Evolutionary conservation across 148 eudicot genomes (phyloP).

Genomic region (Agrostemma githago): DNA sequence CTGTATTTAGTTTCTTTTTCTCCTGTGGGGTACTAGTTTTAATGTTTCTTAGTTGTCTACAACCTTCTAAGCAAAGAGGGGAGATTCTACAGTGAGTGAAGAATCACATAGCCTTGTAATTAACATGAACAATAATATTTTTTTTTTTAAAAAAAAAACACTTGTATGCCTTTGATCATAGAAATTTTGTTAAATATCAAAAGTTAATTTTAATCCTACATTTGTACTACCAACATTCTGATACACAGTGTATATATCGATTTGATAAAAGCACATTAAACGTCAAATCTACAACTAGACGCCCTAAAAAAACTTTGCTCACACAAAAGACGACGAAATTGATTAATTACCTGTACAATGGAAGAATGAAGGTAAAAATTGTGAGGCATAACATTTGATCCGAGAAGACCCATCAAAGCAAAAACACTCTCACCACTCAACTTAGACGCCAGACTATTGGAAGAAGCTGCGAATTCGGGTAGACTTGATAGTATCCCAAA

Average conservation of each 20-base stretch:
- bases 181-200: background rate
- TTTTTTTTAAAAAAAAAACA: background rate
- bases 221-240: background rate
- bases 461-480: conserved; percentile 52
- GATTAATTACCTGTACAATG: conserved; percentile 63
- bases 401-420: conserved; percentile 89
- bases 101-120: background rate
- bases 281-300: background rate
- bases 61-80: no score
- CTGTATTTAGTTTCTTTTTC: no score
- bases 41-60: no score
- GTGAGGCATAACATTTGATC: conserved; percentile 90
- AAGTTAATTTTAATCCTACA: background rate
- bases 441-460: conserved; percentile 48
- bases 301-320: background rate
- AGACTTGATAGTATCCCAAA: conserved; percentile 64
- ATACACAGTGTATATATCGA: background rate
- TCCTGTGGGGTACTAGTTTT: no score
- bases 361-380: conserved; percentile 93
- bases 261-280: background rate
- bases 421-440: conserved; percentile 83
- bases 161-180: background rate
- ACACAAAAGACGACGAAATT: background rate
- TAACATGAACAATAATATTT: background rate
- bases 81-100: no score